Evolutionary conservation across 192 early-diverging fungal species (phyloP).

Genomic region (Umbelopsis ramanniana): DNA sequence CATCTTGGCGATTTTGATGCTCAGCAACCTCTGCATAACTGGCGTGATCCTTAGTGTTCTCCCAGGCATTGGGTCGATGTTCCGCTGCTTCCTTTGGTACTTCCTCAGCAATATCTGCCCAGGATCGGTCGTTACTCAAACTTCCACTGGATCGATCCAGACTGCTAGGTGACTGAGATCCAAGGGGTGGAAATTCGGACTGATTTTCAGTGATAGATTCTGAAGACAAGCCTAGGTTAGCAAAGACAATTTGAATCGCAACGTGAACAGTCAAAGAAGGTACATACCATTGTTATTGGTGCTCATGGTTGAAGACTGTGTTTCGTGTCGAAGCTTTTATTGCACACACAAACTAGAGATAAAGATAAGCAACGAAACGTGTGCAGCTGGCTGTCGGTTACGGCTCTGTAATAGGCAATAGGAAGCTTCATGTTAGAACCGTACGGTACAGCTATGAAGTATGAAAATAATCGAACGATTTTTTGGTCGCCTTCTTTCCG

Average conservation of each 20-base stretch:
- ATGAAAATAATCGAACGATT: too few relatives aligned
- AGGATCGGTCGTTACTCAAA: neutral
- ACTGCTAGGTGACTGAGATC: neutral
- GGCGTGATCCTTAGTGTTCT: slow-evolving; percentile 13
- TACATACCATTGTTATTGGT: neutral
- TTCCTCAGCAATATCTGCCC: slow-evolving; percentile 9
- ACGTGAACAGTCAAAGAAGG: neutral
- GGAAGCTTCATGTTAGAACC: too few relatives aligned
- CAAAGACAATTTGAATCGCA: neutral
- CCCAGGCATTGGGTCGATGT: neutral
- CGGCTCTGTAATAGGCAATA: neutral
- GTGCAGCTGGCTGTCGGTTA: neutral
- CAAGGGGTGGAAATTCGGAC: slow-evolving; percentile 1
- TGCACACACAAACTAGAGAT: neutral
- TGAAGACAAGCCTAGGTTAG: neutral
- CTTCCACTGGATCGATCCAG: neutral
- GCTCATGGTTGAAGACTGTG: neutral
- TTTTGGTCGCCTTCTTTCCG: too few relatives aligned
- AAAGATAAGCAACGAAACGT: neutral
- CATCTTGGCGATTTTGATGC: slow-evolving; percentile 13
- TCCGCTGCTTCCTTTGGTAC: neutral
- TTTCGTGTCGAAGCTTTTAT: neutral
- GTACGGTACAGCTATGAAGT: too few relatives aligned
- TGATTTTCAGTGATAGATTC: neutral
- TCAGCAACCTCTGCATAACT: slow-evolving; percentile 33